These are phyloP conservation scores for Lenwebbia sp. DNA, from an alignment of 345 rosid species.

Conservation along the genomic window DNA sequence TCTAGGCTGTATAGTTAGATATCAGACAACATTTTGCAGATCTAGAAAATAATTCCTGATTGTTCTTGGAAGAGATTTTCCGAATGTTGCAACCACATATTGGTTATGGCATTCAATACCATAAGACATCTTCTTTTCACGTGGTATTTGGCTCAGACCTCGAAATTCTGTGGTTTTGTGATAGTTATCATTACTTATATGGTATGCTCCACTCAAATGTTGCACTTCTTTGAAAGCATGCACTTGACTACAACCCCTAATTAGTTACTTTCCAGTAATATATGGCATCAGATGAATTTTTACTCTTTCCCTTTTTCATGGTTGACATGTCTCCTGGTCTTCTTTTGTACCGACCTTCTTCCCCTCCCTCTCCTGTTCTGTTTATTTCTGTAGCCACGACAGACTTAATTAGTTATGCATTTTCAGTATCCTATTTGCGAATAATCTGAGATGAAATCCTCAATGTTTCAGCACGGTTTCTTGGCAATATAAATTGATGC, in stretches of 20 bases:
- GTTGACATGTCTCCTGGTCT: neutral
- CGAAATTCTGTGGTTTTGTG: neutral
- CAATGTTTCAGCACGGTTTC: neutral
- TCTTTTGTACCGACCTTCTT: neutral
- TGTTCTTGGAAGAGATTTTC: neutral
- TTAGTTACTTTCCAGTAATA: neutral
- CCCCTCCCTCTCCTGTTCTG: neutral
- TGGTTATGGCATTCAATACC: neutral
- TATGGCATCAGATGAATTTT: neutral
- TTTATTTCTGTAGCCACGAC: neutral
- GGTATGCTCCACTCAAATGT: neutral
- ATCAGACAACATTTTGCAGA: neutral
- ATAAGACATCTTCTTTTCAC: neutral
- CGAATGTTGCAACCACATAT: neutral
- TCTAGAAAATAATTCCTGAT: neutral
- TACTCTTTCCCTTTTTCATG: neutral
- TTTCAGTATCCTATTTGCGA: neutral
- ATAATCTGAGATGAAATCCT: neutral
- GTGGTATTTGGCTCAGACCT: neutral
- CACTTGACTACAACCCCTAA: neutral
- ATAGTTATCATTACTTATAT: neutral
- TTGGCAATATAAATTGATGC: neutral
- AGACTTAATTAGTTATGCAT: neutral
- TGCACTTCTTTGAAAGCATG: neutral
- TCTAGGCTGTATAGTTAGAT: neutral